phyloP scores from a whole-genome alignment of 169 alveolate species.

The Plasmodium fragile region DNA sequence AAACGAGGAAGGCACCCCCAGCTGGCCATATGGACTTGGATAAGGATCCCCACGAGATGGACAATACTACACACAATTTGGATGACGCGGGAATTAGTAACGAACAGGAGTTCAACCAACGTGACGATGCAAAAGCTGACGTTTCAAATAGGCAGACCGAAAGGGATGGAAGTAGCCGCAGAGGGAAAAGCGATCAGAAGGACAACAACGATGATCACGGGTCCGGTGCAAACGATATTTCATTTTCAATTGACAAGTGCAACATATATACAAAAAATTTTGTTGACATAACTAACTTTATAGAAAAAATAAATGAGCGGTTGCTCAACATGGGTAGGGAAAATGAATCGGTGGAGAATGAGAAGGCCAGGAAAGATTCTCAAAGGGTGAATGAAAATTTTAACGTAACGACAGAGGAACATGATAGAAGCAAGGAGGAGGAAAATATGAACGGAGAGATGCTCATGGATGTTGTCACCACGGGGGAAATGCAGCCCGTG shows the following conservation, averaged over 20 bases:
- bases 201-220: constrained; percentile 3
- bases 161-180: background rate
- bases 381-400: background rate
- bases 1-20: background rate
- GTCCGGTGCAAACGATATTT: constrained; percentile 18
- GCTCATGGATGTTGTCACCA: background rate
- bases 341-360: constrained; percentile 77
- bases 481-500: background rate
- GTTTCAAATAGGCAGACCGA: background rate
- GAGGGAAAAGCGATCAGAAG: constrained; percentile 5
- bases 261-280: constrained; percentile 67
- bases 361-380: constrained; percentile 16
- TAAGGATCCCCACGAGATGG: background rate
- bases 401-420: background rate
- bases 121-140: background rate
- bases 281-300: constrained; percentile 57
- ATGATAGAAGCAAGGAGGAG: background rate
- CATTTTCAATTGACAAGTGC: constrained; percentile 56
- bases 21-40: background rate
- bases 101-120: background rate
- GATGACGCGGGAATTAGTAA: background rate
- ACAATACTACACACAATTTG: background rate
- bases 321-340: constrained; percentile 28
- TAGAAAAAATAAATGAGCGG: constrained; percentile 42
- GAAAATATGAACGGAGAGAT: background rate